A percentile compares a stretch with the other conserved stretches of the same genome.
phyloP scores from a whole-genome alignment of 805 yeast species.

The Millerozyma miso region DNA sequence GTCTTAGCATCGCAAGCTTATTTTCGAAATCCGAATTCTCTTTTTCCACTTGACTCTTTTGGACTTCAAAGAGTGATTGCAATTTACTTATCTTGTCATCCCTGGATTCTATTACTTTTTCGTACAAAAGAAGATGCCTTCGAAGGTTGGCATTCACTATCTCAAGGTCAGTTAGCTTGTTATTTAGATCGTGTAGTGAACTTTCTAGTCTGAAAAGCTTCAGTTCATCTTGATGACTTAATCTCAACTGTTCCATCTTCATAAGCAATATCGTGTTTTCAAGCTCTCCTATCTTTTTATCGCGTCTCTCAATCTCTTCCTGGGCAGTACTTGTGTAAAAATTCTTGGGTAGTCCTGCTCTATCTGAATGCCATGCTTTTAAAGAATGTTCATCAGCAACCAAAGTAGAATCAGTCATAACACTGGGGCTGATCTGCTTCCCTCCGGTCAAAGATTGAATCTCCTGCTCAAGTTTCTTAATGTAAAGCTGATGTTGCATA shows the following conservation, averaged over 20 bases:
- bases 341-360: background rate
- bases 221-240: constrained; percentile 40
- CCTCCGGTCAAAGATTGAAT: constrained; percentile 34
- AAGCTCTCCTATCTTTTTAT: constrained; percentile 25
- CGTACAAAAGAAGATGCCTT: constrained; percentile 52
- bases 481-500: constrained; percentile 26
- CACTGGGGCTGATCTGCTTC: constrained; percentile 3
- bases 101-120: constrained; percentile 54
- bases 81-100: constrained; percentile 53
- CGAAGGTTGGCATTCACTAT: constrained; percentile 54
- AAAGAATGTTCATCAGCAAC: constrained; percentile 1
- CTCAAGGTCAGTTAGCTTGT: constrained; percentile 59
- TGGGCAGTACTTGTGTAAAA: background rate
- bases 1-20: constrained; percentile 22
- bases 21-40: constrained; percentile 50
- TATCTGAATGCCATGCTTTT: background rate
- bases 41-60: constrained; percentile 43
- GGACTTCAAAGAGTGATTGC: constrained; percentile 46
- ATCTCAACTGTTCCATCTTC: constrained; percentile 27
- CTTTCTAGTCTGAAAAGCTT: constrained; percentile 52
- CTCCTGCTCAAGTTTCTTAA: constrained; percentile 39
- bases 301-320: constrained; percentile 25
- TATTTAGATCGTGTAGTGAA: constrained; percentile 52
- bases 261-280: constrained; percentile 25
- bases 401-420: background rate